Evolutionary conservation across 768 basidiomycete genomes (phyloP), one percentile per base, ranked within the genome.

Genomic region (Psilocybe tampanensis): DNA sequence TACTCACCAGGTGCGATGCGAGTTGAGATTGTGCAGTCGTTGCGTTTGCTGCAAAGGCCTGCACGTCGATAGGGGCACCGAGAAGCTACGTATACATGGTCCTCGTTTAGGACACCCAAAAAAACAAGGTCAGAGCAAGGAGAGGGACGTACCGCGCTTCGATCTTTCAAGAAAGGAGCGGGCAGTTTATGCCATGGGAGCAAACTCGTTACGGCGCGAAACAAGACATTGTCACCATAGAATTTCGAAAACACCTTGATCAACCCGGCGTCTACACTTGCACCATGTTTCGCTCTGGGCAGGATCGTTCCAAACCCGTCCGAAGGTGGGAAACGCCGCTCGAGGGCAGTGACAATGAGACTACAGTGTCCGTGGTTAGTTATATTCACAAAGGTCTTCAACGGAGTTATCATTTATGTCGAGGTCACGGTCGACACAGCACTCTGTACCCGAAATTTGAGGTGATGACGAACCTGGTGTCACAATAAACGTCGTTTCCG

Each of bases 401-500:
- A n/a, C n/a, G n/a, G n/a, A n/a, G n/a, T n/a, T n/a, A n/a, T n/a
- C n/a, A n/a, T n/a, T n/a, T n/a, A n/a, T n/a, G n/a, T n/a, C n/a
- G n/a, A n/a, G n/a, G n/a, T n/a, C n/a, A n/a, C n/a, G n/a, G 24
- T 29, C 7, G 17, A 29, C 29, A 4, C 29, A 4, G 29, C 5
- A 29, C 29, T 9, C n/a, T 39, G 4, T n/a, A 13, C 36, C 36
- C 36, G 36, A n/a, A 39, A 29, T 29, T n/a, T 29, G 9, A n/a
- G 36, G 12, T n/a, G 36, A n/a, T 3, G 23, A 47, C 63, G 47
- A 53, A 71, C 76, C 72, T 76, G 9, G 82, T 84, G 66, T 86
- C 84, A 64, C 81, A 83, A 67, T 84, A 86, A 1, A 86, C 72
- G 62, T 86, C 84, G 60, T 80, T 82, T 9, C 84, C 85, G 42